Base-by-base conservation (phyloP, 371 early-diverging fungal species). In the Mortierella sp. region DNA sequence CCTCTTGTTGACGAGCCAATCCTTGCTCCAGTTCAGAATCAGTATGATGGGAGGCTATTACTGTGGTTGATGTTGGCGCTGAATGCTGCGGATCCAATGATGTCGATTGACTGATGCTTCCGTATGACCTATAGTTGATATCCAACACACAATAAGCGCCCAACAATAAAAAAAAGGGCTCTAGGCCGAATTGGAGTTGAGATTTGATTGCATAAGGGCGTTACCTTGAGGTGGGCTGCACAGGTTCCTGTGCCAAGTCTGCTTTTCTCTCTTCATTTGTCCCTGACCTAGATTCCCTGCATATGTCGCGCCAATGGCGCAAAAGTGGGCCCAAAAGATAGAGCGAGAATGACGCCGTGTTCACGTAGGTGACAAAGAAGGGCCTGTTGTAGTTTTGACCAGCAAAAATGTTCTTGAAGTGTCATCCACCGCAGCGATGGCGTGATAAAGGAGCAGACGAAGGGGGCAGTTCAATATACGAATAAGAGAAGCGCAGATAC, bases 331-430 rank as follows among this genome's bases (percentile, higher is more conserved):
- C 59, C 23, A 90, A 56, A 31, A 94, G 82, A 56, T 94, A 92
- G 23, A 93, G 68, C n/a, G 93, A 88, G 70, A 93, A 93, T 0
- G 90, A 83, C 7, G 88, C 87, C 2, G 93, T 92, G 73, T 92
- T 93, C 50, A 92, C 54, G 78, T 92, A 94, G 12, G 94, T 94
- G 46, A 94, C 78, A 31, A 92, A 82, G 70, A 93, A 93, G 0
- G 94, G 93, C 53, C 87, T 89, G 79, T 90, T 87, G 78, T 86
- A 94, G 44, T 85, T 69, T 43, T 84, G 81, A 51, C 87, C 89
- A 19, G 86, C 87, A 83, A 92, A 91, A 26, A 91, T 83, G 78
- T 84, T 89, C 90, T 90, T 60, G 37, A 34, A 32, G 47, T 23
- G 28, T 32, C 57, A 57, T 46, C 31, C 47, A 26, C 31, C 19